Evolutionary conservation across 2,329 filamentous ascomycete species (phyloP).

Genomic region (Fusarium sp.): DNA sequence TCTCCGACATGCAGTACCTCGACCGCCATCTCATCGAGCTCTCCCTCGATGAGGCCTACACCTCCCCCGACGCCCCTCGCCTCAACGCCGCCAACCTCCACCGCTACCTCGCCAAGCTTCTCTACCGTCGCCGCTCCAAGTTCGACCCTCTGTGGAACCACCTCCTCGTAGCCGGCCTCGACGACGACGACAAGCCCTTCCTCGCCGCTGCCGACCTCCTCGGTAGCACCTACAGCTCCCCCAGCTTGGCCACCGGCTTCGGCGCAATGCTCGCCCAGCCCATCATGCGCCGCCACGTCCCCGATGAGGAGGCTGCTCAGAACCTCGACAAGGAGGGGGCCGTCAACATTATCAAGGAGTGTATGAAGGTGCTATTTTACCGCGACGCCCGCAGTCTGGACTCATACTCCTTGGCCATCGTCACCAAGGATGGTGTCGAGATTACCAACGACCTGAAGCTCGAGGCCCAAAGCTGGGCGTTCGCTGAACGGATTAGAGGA

Average conservation of each 20-base stretch:
- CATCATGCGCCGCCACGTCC: constrained; percentile 82
- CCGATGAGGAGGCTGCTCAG: constrained; percentile 80
- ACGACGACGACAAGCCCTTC: constrained; percentile 82
- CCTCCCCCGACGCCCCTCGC: constrained; percentile 51
- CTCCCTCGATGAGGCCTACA: constrained; percentile 88
- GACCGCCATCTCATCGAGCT: constrained; percentile 89
- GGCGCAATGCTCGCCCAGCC: constrained; percentile 92
- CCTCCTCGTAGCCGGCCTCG: constrained; percentile 87
- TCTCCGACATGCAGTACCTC: constrained; percentile 99
- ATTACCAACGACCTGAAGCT: constrained; percentile 85
- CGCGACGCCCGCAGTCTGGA: constrained; percentile 93
- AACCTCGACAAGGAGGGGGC: constrained; percentile 79
- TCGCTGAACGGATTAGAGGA: constrained; percentile 91
- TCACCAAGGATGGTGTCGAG: constrained; percentile 89
- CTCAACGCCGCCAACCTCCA: constrained; percentile 94
- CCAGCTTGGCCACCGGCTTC: constrained; percentile 91
- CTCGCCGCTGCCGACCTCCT: constrained; percentile 90
- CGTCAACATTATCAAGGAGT: constrained; percentile 82
- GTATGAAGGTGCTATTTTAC: constrained; percentile 99
- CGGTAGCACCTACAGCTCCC: constrained; percentile 88
- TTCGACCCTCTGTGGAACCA: constrained; percentile 99
- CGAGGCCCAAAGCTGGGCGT: constrained; percentile 97
- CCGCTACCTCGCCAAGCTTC: constrained; percentile 93
- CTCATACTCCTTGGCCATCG: constrained; percentile 86
- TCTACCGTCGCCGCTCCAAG: constrained; percentile 93